phyloP scores from a whole-genome alignment of 306 rosid genomes.

The Gastrolobium bilobum region DNA sequence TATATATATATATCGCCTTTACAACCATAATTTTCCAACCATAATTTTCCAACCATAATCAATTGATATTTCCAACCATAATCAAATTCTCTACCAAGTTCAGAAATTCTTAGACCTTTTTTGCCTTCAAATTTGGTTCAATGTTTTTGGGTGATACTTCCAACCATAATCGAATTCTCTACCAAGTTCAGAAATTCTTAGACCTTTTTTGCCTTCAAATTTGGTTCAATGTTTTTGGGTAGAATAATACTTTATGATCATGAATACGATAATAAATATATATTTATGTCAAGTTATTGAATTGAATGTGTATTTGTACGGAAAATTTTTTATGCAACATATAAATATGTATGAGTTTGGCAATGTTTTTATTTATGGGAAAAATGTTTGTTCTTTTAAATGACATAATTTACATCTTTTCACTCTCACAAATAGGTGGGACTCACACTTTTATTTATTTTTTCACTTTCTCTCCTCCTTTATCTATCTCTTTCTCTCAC shows the following conservation, averaged over 20 bases:
- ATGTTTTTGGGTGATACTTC: too few relatives aligned
- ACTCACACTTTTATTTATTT: too few relatives aligned
- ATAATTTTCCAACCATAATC: too few relatives aligned
- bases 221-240: too few relatives aligned
- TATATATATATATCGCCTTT: too few relatives aligned
- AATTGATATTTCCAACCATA: neutral
- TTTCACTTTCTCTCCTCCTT: too few relatives aligned
- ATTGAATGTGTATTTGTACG: neutral
- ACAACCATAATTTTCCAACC: too few relatives aligned
- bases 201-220: neutral
- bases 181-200: conserved; percentile 10
- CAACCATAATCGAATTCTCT: conserved; percentile 4
- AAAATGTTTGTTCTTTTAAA: too few relatives aligned
- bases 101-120: neutral
- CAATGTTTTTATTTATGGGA: neutral
- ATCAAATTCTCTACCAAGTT: conserved; percentile 12
- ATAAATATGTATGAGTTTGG: neutral
- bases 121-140: neutral
- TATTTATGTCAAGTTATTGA: neutral
- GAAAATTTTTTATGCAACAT: neutral
- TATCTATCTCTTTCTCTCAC: too few relatives aligned
- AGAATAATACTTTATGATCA: too few relatives aligned
- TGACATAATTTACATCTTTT: too few relatives aligned
- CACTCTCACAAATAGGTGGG: too few relatives aligned
- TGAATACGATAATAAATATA: neutral